Percentiles rank a stretch among this genome's conserved stretches.
Evolutionary conservation across 768 basidiomycete species (phyloP).

Genomic region (Trametes gibbosa): DNA sequence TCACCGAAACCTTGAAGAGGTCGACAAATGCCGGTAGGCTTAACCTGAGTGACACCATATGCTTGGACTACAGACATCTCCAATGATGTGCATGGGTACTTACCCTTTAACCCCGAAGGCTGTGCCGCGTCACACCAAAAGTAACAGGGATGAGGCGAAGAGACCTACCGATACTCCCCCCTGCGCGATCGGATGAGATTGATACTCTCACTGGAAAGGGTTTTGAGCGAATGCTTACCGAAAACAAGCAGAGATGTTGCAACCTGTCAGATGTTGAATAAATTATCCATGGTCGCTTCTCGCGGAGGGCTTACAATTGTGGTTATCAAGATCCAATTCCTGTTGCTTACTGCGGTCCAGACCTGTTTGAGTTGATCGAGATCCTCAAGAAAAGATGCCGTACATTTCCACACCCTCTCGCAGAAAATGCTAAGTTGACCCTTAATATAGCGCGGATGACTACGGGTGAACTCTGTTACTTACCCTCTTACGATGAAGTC

Average conservation of each 20-base stretch:
- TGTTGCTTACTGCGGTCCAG: conserved; percentile 17
- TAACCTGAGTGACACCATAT: background rate
- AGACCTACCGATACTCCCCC: conserved; percentile 9
- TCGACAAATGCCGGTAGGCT: background rate
- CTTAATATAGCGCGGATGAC: background rate
- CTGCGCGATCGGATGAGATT: background rate
- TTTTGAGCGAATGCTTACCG: background rate
- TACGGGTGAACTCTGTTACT: background rate
- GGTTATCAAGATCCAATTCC: conserved; percentile 15
- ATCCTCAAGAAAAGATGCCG: conserved; percentile 4
- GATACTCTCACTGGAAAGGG: too few relatives aligned
- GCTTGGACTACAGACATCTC: background rate
- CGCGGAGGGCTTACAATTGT: conserved; percentile 19
- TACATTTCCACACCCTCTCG: conserved; percentile 26
- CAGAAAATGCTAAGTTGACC: conserved; percentile 22
- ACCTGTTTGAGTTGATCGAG: background rate
- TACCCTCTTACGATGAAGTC: conserved; percentile 26
- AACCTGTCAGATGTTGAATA: background rate
- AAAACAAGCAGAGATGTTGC: conserved; percentile 13
- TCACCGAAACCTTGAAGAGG: conserved; percentile 19
- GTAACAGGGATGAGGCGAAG: background rate
- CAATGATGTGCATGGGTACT: background rate
- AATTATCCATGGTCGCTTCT: background rate
- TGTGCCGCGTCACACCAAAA: background rate
- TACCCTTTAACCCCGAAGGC: conserved; percentile 13